Percentiles rank a stretch among this genome's conserved stretches.
Evolutionary conservation across 176 grass and related monocot species (phyloP).

Genomic region (Oryza glumipatula): DNA sequence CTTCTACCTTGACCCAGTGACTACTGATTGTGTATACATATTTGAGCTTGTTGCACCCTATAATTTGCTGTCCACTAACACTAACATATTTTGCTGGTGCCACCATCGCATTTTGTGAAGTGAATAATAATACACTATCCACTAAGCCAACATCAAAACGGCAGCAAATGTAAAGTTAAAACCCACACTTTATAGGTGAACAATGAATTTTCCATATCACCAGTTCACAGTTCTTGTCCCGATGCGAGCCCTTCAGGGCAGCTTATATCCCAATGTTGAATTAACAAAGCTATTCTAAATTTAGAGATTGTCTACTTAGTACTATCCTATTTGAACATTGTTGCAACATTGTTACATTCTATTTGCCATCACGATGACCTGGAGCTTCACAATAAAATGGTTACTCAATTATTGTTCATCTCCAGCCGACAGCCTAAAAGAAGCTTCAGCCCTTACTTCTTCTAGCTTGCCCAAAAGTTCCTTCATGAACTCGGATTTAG

Average conservation of each 20-base stretch:
- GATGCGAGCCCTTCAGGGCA: background rate
- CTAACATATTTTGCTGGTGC: no score
- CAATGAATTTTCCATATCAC: background rate
- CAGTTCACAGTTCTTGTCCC: background rate
- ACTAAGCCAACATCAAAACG: no score
- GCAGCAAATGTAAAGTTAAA: background rate
- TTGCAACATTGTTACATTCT: background rate
- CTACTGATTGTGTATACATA: no score
- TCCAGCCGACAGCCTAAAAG: conserved; percentile 56
- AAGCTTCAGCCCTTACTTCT: conserved; percentile 78
- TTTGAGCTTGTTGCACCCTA: no score
- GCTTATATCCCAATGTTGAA: background rate
- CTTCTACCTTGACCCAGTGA: no score
- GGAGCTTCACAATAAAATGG: conserved; percentile 28
- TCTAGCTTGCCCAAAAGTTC: conserved; percentile 75
- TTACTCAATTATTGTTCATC: conserved; percentile 11
- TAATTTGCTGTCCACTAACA: no score
- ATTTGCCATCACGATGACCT: conserved; percentile 17
- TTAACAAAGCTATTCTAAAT: background rate
- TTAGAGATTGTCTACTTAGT: background rate
- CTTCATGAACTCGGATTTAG: conserved; percentile 72
- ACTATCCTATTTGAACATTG: background rate
- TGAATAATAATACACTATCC: no score
- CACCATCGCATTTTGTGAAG: no score
- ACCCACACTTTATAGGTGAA: background rate